These are phyloP conservation scores for Heteromeles arbutifolia DNA, from an alignment of 306 rosid species.

Conservation along the genomic window DNA sequence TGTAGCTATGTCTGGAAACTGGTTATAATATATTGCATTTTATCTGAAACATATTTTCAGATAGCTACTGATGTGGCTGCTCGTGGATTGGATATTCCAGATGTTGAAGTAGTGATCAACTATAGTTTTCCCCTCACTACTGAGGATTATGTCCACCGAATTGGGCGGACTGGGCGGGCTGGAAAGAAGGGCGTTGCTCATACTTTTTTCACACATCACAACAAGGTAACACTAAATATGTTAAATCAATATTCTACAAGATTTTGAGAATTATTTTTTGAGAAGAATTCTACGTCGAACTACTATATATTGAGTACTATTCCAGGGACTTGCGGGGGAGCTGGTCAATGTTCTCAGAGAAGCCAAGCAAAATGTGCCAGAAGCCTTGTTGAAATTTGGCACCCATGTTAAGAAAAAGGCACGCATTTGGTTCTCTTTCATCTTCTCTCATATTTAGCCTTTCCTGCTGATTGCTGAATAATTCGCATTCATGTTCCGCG, in stretches of 20 bases:
- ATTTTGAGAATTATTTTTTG: neutral
- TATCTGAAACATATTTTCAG: slow-evolving; percentile 33
- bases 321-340: slow-evolving; percentile 97
- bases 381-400: slow-evolving; percentile 68
- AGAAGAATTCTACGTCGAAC: neutral
- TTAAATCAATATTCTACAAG: neutral
- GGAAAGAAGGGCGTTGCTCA: slow-evolving; percentile 97
- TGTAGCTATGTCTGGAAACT: neutral
- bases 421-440: neutral
- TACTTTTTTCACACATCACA: slow-evolving; percentile 78
- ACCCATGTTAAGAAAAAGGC: slow-evolving; percentile 97
- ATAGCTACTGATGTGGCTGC: slow-evolving; percentile 98
- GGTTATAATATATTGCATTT: neutral
- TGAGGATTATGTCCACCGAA: slow-evolving; percentile 93
- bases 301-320: neutral
- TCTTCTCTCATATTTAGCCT: neutral
- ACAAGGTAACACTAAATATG: slow-evolving; percentile 44
- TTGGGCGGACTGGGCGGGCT: slow-evolving; percentile 96
- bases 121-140: slow-evolving; percentile 89
- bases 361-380: slow-evolving; percentile 80
- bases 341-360: slow-evolving; percentile 92
- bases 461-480: neutral
- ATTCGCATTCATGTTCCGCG: too few relatives aligned
- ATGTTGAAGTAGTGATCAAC: slow-evolving; percentile 92
- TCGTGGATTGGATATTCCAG: slow-evolving; percentile 91